Conservation (phyloP, 805 yeast genomes). For the Starmerella scarabaei region DNA sequence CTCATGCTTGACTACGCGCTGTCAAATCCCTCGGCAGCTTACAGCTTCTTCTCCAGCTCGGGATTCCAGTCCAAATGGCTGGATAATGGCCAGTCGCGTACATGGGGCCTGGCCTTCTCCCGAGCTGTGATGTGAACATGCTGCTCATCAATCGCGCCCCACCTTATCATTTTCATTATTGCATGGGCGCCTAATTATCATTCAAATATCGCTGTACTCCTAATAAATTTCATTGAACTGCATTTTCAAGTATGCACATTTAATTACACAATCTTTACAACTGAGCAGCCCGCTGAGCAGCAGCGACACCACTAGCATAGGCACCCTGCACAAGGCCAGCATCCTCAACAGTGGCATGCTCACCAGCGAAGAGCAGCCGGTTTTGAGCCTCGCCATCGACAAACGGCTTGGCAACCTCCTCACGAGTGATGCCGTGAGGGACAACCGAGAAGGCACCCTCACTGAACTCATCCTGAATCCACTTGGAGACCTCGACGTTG, state of each 20-base stretch:
- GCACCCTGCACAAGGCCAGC: constrained; percentile 89
- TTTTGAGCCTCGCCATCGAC: constrained; percentile 37
- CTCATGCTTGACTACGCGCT: constrained; percentile 60
- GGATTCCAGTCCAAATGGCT: constrained; percentile 42
- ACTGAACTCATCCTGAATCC: constrained; percentile 60
- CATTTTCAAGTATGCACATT: too few relatives aligned
- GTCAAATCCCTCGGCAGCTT: constrained; percentile 49
- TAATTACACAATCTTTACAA: background rate
- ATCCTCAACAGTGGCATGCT: constrained; percentile 70
- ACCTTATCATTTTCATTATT: background rate
- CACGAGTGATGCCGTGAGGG: constrained; percentile 54
- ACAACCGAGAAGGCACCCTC: constrained; percentile 67
- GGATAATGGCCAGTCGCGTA: constrained; percentile 68
- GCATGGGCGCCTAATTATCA: background rate
- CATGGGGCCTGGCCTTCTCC: constrained; percentile 70
- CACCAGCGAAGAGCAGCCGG: constrained; percentile 67
- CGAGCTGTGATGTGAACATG: constrained; percentile 25
- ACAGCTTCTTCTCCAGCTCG: constrained; percentile 41
- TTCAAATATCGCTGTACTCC: too few relatives aligned
- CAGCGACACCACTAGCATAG: constrained; percentile 57
- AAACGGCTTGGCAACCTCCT: constrained; percentile 46
- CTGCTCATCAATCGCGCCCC: background rate
- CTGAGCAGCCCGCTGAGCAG: constrained; percentile 29
- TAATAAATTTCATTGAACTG: too few relatives aligned
- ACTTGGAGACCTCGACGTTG: constrained; percentile 37